A percentile compares a stretch with the other conserved stretches of the same genome.
phyloP scores from a whole-genome alignment of 768 basidiomycete species.

The Sarcodon aspratus region DNA sequence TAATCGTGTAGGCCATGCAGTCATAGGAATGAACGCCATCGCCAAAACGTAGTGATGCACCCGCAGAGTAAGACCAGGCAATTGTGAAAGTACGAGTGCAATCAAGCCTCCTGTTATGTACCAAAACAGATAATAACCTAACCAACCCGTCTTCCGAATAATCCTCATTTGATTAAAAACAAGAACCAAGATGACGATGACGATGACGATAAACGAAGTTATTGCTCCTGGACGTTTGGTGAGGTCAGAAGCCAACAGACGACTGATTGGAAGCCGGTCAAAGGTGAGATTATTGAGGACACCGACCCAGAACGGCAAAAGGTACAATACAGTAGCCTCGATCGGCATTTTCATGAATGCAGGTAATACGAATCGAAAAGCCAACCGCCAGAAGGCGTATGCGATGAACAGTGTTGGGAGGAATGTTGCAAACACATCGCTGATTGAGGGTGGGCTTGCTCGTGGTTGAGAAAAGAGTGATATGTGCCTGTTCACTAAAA shows the following conservation, averaged over 20 bases:
- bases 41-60: conserved; percentile 79
- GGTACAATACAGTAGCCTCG: conserved; percentile 64
- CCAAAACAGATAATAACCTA: conserved; percentile 69
- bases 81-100: conserved; percentile 49
- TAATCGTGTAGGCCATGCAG: conserved; percentile 70
- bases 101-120: conserved; percentile 57
- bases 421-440: conserved; percentile 66
- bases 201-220: conserved; percentile 53
- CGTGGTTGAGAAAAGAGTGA: conserved; percentile 68
- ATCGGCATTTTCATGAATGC: conserved; percentile 55
- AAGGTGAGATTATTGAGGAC: conserved; percentile 64
- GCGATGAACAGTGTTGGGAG: conserved; percentile 68
- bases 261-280: conserved; percentile 64
- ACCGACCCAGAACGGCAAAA: conserved; percentile 71
- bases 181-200: conserved; percentile 45
- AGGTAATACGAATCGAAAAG: conserved; percentile 66
- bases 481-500: conserved; percentile 12
- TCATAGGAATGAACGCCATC: conserved; percentile 64
- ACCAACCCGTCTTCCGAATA: conserved; percentile 76
- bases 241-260: conserved; percentile 64
- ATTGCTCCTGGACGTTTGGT: conserved; percentile 55
- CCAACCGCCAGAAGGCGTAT: conserved; percentile 70
- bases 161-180: conserved; percentile 72
- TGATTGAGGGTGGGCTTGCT: conserved; percentile 53
- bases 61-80: conserved; percentile 60